Percentiles rank a stretch among this genome's conserved stretches.
These are phyloP conservation scores for Pogostemon cablin DNA, from an alignment of 257 asterid genomes.

Conservation along the genomic window DNA sequence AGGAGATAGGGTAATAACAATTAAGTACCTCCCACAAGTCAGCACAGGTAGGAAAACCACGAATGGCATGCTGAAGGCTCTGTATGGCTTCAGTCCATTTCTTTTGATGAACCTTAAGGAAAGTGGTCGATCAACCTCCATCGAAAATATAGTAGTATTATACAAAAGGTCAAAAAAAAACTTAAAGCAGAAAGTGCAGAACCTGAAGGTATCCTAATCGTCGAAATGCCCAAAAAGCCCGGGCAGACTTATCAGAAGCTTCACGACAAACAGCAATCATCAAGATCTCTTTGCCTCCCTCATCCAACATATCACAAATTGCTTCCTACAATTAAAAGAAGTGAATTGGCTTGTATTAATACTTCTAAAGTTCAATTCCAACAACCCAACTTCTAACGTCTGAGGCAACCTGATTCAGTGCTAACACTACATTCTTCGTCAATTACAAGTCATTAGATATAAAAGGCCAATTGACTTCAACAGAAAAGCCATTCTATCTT, in stretches of 20 bases:
- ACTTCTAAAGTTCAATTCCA: slow-evolving; percentile 20
- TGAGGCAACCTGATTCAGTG: slow-evolving; percentile 3
- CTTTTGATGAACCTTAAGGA: slow-evolving; percentile 69
- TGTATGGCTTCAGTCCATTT: slow-evolving; percentile 95
- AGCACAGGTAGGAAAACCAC: slow-evolving; percentile 84
- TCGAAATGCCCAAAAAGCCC: slow-evolving; percentile 97
- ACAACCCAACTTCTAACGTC: slow-evolving; percentile 1
- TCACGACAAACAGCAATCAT: slow-evolving; percentile 76
- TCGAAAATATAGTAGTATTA: slow-evolving; percentile 1
- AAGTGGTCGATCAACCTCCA: slow-evolving; percentile 17
- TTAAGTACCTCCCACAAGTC: slow-evolving; percentile 92
- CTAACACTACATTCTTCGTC: not conserved
- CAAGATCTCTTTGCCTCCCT: slow-evolving; percentile 75
- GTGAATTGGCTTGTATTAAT: slow-evolving; percentile 11
- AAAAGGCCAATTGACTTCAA: not conserved
- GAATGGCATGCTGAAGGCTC: slow-evolving; percentile 90
- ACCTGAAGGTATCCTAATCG: slow-evolving; percentile 93
- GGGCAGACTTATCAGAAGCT: slow-evolving; percentile 80
- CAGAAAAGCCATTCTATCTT: too few relatives aligned
- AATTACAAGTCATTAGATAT: not conserved
- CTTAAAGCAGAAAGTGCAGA: slow-evolving; percentile 7
- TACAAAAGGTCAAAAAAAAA: not conserved
- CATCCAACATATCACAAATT: slow-evolving; percentile 77
- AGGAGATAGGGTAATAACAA: slow-evolving; percentile 3
- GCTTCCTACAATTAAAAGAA: slow-evolving; percentile 54